Conservation (phyloP, 1,284 basidiomycete species). For the Pseudozyma thailandica region DNA sequence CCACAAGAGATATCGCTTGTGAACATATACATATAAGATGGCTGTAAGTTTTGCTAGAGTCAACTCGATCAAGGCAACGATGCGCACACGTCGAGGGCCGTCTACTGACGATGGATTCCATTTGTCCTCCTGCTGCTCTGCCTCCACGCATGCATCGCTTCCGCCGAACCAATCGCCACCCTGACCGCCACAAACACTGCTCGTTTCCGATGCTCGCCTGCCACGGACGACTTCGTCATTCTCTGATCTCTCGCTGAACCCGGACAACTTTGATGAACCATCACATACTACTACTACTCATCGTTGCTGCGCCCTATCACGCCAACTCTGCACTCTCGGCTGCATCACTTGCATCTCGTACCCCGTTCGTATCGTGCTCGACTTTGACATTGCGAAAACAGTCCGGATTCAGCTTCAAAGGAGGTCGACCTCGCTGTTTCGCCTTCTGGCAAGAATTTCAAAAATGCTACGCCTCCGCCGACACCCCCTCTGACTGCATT, state of each 20-base stretch:
- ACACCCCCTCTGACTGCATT: conserved; percentile 79
- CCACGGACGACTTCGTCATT: background rate
- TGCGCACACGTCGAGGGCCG: too few relatives aligned
- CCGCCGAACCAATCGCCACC: too few relatives aligned
- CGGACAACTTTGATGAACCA: too few relatives aligned
- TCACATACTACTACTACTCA: too few relatives aligned
- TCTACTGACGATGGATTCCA: too few relatives aligned
- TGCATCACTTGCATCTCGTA: background rate
- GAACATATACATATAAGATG: conserved; percentile 18
- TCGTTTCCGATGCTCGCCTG: conserved; percentile 3
- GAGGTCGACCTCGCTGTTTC: conserved; percentile 88
- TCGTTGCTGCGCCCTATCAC: background rate
- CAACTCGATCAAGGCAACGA: background rate
- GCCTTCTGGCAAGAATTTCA: conserved; percentile 82
- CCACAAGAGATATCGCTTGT: too few relatives aligned
- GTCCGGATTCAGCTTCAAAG: conserved; percentile 77
- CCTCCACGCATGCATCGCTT: too few relatives aligned
- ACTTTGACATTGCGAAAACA: conserved; percentile 38
- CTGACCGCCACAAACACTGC: too few relatives aligned
- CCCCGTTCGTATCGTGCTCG: background rate
- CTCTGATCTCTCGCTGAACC: too few relatives aligned
- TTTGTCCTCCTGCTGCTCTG: too few relatives aligned
- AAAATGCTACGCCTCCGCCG: conserved; percentile 88
- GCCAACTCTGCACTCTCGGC: background rate
- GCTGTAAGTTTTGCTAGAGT: conserved; percentile 26